phyloP scores from a whole-genome alignment of 345 rosid genomes.

The Eucalyptus cloeziana region DNA sequence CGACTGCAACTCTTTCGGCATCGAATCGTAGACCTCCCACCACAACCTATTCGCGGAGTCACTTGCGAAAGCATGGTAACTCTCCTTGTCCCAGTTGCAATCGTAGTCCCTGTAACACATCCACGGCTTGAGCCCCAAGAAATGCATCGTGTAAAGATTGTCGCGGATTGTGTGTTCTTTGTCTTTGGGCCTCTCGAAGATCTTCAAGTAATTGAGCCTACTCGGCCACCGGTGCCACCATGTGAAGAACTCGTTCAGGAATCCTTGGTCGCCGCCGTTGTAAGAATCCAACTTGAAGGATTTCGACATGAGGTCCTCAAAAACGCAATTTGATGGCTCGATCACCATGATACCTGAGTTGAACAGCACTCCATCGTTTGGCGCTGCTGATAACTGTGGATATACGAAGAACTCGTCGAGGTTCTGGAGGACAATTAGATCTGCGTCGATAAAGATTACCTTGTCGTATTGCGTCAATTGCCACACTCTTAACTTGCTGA shows the following conservation, averaged over 20 bases:
- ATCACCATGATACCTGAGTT: constrained; percentile 84
- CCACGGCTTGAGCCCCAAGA: constrained; percentile 89
- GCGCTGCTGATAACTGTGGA: constrained; percentile 57
- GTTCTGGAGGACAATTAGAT: constrained; percentile 40
- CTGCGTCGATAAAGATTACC: constrained; percentile 67
- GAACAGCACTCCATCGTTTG: constrained; percentile 29
- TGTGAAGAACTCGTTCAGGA: constrained; percentile 59
- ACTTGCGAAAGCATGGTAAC: constrained; percentile 36
- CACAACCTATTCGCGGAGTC: constrained; percentile 47
- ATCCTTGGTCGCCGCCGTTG: constrained; percentile 92
- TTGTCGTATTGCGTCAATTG: constrained; percentile 43
- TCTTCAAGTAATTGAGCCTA: constrained; percentile 40
- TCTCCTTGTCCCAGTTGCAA: constrained; percentile 66
- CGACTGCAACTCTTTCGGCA: constrained; percentile 38
- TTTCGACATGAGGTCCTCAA: constrained; percentile 39
- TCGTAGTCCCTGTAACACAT: constrained; percentile 81
- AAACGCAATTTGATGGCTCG: constrained; percentile 72
- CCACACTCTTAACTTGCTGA: constrained; percentile 85
- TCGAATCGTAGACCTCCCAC: constrained; percentile 63
- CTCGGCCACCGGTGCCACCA: constrained; percentile 85
- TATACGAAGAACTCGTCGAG: constrained; percentile 41
- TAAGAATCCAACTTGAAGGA: constrained; percentile 28
- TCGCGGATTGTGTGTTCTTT: background rate
- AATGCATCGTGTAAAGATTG: constrained; percentile 37
- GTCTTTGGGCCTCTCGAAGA: background rate